A percentile compares a stretch with the other conserved stretches of the same genome.
Evolutionary conservation across 177 flowering plant species (phyloP).

Genomic region (Vitis hybrid): DNA sequence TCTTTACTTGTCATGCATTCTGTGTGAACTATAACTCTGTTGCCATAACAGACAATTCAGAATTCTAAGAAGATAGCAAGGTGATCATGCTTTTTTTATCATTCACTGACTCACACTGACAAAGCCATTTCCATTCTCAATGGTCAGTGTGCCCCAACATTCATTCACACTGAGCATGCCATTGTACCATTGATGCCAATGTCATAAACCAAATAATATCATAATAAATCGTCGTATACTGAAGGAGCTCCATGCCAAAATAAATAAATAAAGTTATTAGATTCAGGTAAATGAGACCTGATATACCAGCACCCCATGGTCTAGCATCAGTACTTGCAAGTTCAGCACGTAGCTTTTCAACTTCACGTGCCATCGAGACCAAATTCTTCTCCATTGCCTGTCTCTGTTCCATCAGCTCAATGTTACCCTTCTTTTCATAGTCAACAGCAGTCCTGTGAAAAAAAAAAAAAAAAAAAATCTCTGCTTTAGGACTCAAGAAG

Average conservation of each 20-base stretch:
- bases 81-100: too few relatives aligned
- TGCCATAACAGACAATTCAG: too few relatives aligned
- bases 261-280: neutral
- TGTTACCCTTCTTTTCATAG: slow-evolving; percentile 78
- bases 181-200: too few relatives aligned
- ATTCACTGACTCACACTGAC: too few relatives aligned
- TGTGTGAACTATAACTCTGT: too few relatives aligned
- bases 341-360: slow-evolving; percentile 91
- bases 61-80: too few relatives aligned
- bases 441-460: slow-evolving; percentile 69
- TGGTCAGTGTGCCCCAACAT: too few relatives aligned
- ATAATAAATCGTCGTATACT: neutral
- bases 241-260: neutral
- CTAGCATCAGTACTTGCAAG: slow-evolving; percentile 53
- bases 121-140: too few relatives aligned
- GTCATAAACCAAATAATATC: neutral
- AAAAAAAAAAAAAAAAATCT: neutral
- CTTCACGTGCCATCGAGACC: slow-evolving; percentile 91
- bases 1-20: too few relatives aligned
- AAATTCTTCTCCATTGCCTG: slow-evolving; percentile 89
- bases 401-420: slow-evolving; percentile 81
- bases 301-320: slow-evolving; percentile 74
- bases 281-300: neutral
- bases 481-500: slow-evolving; percentile 3
- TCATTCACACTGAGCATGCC: too few relatives aligned